Percentiles rank a stretch among this genome's conserved stretches.
Conservation (phyloP, 768 basidiomycete species). For the Leccinum sublutescens region DNA sequence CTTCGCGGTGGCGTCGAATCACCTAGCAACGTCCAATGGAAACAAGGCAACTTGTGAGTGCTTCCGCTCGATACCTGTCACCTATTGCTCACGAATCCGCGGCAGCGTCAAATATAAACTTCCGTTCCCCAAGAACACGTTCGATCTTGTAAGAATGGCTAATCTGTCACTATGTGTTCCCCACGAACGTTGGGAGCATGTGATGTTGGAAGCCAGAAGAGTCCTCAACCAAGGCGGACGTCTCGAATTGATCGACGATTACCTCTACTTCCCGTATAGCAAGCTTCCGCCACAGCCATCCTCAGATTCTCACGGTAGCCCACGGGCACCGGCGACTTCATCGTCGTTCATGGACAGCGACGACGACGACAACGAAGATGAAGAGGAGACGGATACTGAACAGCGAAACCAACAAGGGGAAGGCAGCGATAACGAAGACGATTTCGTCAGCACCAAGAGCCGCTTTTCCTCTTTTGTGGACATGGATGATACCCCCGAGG, state of each 20-base stretch:
- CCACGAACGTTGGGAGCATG: conserved; percentile 52
- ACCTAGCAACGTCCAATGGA: conserved; percentile 45
- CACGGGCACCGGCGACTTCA: conserved; percentile 2
- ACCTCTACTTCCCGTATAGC: conserved; percentile 61
- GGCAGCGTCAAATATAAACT: conserved; percentile 51
- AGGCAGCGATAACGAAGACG: conserved; percentile 24
- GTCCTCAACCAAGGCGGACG: conserved; percentile 60
- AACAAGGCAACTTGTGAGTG: conserved; percentile 69
- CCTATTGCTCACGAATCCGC: conserved; percentile 14
- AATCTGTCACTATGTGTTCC: conserved; percentile 65
- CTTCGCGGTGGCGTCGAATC: conserved; percentile 37
- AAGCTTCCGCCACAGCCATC: conserved; percentile 23
- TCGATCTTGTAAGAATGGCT: conserved; percentile 75
- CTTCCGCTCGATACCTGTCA: neutral
- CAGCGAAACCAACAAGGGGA: conserved; percentile 2
- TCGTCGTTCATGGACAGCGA: conserved; percentile 22
- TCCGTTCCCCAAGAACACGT: conserved; percentile 60
- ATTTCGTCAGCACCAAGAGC: conserved; percentile 33
- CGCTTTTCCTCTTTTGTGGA: conserved; percentile 26
- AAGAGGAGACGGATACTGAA: conserved; percentile 22
- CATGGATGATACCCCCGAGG: conserved; percentile 11
- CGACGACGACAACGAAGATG: conserved; percentile 13
- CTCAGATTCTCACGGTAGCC: neutral
- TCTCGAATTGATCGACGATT: conserved; percentile 74
- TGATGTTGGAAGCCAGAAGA: conserved; percentile 61